Base-by-base conservation (phyloP, 2,329 filamentous ascomycete genomes). In the Pyricularia sp. region DNA sequence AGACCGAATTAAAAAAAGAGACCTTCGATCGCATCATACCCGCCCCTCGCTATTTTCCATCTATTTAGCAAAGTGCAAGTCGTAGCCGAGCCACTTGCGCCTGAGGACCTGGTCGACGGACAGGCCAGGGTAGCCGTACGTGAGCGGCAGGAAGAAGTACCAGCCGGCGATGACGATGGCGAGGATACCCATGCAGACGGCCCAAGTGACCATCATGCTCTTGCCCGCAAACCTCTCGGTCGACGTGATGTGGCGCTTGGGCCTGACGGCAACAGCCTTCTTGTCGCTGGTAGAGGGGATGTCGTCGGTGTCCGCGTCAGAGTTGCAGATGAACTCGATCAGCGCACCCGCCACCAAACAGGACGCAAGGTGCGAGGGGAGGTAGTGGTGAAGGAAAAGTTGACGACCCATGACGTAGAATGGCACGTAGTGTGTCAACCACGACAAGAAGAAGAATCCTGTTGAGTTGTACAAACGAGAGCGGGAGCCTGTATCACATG, bases 321-420 rank as follows among this genome's bases (percentile, higher is more conserved):
- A 87, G 78, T 92, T 97, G 84, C 98, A 98, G 77, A 99, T 89
- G 78, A 99, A 99, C 78, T 99, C 95, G 25, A 99, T 82, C 25
- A 99, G 84, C 26, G 94, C 92, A 66, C 95, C 95, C 0, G 95
- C 92, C 26, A 99, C 94, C 55, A 99, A 86, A 31, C 89, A 89
- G 7, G 93, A 97, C 0, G 95, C 94, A 12, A 99, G 85, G 77
- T 99, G 95, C 0, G 95, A 93, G 0, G 95, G 95, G 3, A 99
- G 87, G 77, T 99, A 99, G 81, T 99, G 95, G 79, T 99, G 95
- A 73, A 99, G 81, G 88, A 99, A 99, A 72, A 97, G 89, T 79
- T 99, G 94, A 74, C 94, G 93, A 69, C 94, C 94, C 94, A 99
- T 99, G 72, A 97, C 88, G 82, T 89, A 99, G 84, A 99, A 99